Evolutionary conservation across 352 stramenopile genomes (phyloP).

Genomic region (Phytophthora europaea): DNA sequence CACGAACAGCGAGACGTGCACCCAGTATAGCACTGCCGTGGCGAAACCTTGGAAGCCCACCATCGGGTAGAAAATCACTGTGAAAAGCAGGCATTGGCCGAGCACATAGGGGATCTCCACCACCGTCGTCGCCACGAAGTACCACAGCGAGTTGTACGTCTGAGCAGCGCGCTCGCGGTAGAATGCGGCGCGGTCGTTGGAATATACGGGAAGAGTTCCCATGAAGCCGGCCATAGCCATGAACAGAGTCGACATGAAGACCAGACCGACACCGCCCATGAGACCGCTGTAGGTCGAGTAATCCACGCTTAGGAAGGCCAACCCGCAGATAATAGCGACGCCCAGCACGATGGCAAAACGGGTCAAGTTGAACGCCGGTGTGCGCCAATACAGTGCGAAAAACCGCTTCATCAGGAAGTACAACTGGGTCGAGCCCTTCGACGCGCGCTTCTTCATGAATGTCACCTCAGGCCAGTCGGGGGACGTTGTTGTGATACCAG

Average conservation of each 20-base stretch:
- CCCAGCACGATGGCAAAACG: slow-evolving; percentile 24
- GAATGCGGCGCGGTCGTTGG: slow-evolving; percentile 18
- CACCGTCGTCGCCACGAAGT: slow-evolving; percentile 23
- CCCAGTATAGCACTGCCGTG: slow-evolving; percentile 20
- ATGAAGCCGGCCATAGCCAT: slow-evolving; percentile 73
- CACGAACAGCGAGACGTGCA: slow-evolving; percentile 19
- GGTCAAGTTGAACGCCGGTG: slow-evolving; percentile 75
- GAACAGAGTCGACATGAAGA: slow-evolving; percentile 86
- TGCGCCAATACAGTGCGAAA: slow-evolving; percentile 34
- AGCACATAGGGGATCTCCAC: slow-evolving; percentile 25
- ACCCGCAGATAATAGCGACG: slow-evolving; percentile 27
- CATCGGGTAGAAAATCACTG: slow-evolving; percentile 24
- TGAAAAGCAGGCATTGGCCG: slow-evolving; percentile 13
- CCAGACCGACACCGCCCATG: slow-evolving; percentile 37
- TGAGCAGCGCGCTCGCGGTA: slow-evolving; percentile 23
- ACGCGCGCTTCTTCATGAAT: slow-evolving; percentile 38
- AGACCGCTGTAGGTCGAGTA: slow-evolving; percentile 34
- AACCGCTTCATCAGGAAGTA: slow-evolving; percentile 57
- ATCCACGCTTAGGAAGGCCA: slow-evolving; percentile 24
- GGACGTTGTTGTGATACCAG: slow-evolving; percentile 19
- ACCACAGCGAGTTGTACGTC: slow-evolving; percentile 32
- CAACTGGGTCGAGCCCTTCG: slow-evolving; percentile 31
- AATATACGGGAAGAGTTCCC: slow-evolving; percentile 38
- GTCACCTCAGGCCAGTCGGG: slow-evolving; percentile 28
- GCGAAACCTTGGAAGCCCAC: slow-evolving; percentile 21